These are phyloP conservation scores for Ascochyta clinopodiicola DNA, from an alignment of 2,329 filamentous ascomycete species.

Conservation along the genomic window DNA sequence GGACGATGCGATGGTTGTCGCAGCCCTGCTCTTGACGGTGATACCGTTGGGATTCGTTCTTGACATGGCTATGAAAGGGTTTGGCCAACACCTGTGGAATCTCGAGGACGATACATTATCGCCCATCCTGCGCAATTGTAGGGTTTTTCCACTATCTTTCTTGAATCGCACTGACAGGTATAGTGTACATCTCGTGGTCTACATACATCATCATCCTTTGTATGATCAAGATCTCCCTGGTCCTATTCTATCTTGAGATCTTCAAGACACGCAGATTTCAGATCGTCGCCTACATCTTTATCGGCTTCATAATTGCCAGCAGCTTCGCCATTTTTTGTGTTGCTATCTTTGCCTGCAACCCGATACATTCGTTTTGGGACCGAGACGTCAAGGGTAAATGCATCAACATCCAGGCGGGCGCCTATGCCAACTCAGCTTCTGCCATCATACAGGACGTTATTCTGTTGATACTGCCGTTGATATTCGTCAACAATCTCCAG, in stretches of 20 bases:
- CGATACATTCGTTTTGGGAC: constrained; percentile 36
- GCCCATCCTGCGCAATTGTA: constrained; percentile 25
- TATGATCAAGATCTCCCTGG: constrained; percentile 35
- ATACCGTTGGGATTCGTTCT: constrained; percentile 25
- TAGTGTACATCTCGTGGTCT: constrained; percentile 19
- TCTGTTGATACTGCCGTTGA: constrained; percentile 32
- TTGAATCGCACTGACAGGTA: too few relatives aligned
- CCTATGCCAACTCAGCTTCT: constrained; percentile 31
- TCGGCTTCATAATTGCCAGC: constrained; percentile 26
- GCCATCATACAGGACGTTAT: constrained; percentile 37
- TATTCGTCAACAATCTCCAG: constrained; percentile 30
- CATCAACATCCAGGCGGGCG: constrained; percentile 26
- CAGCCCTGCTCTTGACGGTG: constrained; percentile 10
- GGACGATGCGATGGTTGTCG: constrained; percentile 23
- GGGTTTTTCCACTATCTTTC: neutral
- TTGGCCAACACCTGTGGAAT: constrained; percentile 36
- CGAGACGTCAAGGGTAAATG: constrained; percentile 34
- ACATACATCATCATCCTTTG: constrained; percentile 30
- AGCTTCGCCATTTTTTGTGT: constrained; percentile 26
- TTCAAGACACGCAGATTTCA: constrained; percentile 28
- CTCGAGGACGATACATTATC: constrained; percentile 22
- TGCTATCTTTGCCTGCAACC: constrained; percentile 33
- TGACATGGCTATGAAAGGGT: constrained; percentile 27
- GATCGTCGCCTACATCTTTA: constrained; percentile 22
- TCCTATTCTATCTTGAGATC: constrained; percentile 40